Base-by-base conservation (phyloP, 2,329 filamentous ascomycete species). In the Trematosphaeria pertusa region DNA sequence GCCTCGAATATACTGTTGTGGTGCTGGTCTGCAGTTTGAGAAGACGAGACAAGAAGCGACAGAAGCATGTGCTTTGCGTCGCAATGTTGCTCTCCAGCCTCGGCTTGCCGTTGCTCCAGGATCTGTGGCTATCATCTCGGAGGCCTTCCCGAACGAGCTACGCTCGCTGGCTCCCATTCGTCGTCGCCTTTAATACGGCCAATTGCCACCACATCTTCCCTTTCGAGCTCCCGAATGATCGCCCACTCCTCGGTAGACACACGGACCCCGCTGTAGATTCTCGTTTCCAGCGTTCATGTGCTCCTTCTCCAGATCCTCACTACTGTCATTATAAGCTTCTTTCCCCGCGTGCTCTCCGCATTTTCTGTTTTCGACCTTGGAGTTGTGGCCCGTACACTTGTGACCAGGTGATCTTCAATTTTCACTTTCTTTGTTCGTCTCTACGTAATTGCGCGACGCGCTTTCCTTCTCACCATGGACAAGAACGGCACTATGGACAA, bases 41-140 rank as follows among this genome's bases (percentile, higher is more conserved):
- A n/a, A n/a, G n/a, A n/a, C n/a, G 20, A 48, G 22, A 48, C 32
- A 26, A 46, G 26, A 17, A 20, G 11, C 22, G 31, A 37, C 12
- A 30, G 22, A 50, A 51, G 52, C 58, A 61, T 58, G 52, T 59
- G 50, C 54, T 43, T 32, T n/a, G 19, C 33, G 19, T 45, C 37
- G 21, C 37, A 5, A 37, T 20, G 28, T 19, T 9, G 35, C n/a
- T 18, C 12, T 41, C 30, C 28, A 49, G 42, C 53, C 50, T 52
- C 48, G 56, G 53, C 41, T 20, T 44, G 24, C 18, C 41, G 41
- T 46, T 45, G 37, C 24, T 46, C 47, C 30, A 43, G 50, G 44
- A 48, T 56, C 11, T 46, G 53, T 64, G 63, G 59, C 60, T 56
- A 65, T 59, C 59, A 63, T 62, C 43, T 68, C 67, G 69, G 69